Evolutionary conservation across 148 eudicot genomes (phyloP), one percentile per base, ranked within the genome.

Genomic region (Rheum nobile): DNA sequence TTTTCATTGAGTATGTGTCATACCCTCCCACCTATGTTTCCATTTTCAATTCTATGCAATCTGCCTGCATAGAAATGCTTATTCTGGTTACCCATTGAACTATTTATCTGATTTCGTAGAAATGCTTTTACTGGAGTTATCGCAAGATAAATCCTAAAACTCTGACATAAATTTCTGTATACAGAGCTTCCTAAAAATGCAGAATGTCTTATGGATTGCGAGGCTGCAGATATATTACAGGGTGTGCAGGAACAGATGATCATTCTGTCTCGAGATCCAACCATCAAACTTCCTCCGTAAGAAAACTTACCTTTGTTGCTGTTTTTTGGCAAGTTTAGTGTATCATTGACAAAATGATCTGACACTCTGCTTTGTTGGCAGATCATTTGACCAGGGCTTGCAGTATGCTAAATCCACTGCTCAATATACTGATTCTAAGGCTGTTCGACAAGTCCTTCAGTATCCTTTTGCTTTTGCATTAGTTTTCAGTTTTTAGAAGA

Each of bases 231-330:
- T 78, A 91, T 91, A 74, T 84, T 93, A 71, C 90, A 85, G 80
- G 90, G 90, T 75, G 85, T 94, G 72, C 91, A 89, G 80, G 98
- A 94, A 78, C 87, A 89, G 75, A 94, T 94, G 97, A 83, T 81
- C 78, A 75, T 86, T 42, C 84, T 94, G 46, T 91, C 98, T 76
- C 88, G 85, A 77, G 98, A 94, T 89, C 91, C 98, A 74, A 83
- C 83, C n/a, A 81, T 94, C 67, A 91, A 94, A 80, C 83, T 94
- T 55, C 96, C 98, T 19, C 65, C 76, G 98, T 91, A 75, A 86
- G 92, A 69, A 79, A 68, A 61, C n/a, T 34, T 55, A 41, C 48
- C 48, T 59, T 76, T 75, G 43, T 8, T 41, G 47, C 71, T 57
- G 42, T 65, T 54, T 26, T 68, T 47, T 26, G 54, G 61, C 26